Evolutionary conservation across 345 rosid genomes (phyloP), one percentile per base, ranked within the genome.

Genomic region (Linum tenue): DNA sequence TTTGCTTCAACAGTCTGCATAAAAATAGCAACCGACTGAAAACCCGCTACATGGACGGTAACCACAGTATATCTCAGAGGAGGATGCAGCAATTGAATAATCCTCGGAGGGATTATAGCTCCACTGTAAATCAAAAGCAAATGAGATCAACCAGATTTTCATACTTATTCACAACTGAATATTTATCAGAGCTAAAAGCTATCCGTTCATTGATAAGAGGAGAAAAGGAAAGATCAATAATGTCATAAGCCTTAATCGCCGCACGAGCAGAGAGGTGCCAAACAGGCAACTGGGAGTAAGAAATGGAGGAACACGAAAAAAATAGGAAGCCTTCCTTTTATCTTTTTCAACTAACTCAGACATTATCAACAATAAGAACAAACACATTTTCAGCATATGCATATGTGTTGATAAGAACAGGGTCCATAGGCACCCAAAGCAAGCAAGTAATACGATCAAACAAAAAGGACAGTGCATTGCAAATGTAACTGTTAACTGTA

Each of bases 21-120:
- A 87, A 94, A 94, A 94, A 90, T 83, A 88, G 90, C 88, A 90
- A 90, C 95, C 84, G 89, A 83, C 95, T 88, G 92, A 88, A 88
- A 90, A 86, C 92, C 95, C 88, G 88, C 96, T 88, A 80, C 90
- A 85, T 78, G 79, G 82, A 88, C 85, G 69, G 76, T 86, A 84
- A 83, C 92, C 83, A 86, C 78, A 79, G 80, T 84, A 73, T 80
- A 85, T 84, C 97, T 94, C 85, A 90, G 96, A 83, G 5, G 35
- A 57, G 53, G 9, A 48, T 6, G 14, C 9, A 48, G 53, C 14
- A 48, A 48, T 48, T 48, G 53, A 48, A 6, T 9, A 9, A 48
- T 6, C 53, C 3, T 48, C 53, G 14, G 2, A 48, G 11, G 9
- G 53, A 9, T 48, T 48, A 48, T 3, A 48, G 53, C 53, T 6